Evolutionary conservation across 1,284 basidiomycete species (phyloP).

Genomic region (Pseudozyma thailandica): DNA sequence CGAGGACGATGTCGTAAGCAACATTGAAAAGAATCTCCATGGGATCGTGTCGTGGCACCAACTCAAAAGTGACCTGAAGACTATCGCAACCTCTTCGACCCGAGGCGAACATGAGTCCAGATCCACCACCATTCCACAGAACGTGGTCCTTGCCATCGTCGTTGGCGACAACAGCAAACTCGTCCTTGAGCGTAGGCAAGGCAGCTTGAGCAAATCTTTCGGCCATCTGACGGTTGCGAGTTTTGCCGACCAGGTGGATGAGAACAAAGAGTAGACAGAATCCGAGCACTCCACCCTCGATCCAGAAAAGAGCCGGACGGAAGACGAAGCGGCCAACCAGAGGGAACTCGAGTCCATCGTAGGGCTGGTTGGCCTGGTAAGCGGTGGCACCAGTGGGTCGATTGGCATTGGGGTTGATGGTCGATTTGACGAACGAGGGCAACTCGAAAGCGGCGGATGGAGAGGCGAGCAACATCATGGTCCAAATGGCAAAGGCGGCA

Average conservation of each 20-base stretch:
- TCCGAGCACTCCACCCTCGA: conserved; percentile 50
- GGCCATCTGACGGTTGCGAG: conserved; percentile 50
- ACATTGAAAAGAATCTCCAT: conserved; percentile 46
- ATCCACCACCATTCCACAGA: conserved; percentile 64
- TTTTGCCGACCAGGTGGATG: conserved; percentile 52
- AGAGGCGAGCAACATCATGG: conserved; percentile 39
- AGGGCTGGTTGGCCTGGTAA: conserved; percentile 43
- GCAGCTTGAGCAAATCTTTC: conserved; percentile 40
- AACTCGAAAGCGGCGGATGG: conserved; percentile 39
- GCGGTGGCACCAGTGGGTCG: conserved; percentile 37
- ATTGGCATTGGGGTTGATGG: conserved; percentile 13
- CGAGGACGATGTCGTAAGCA: conserved; percentile 45
- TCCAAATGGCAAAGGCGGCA: conserved; percentile 42
- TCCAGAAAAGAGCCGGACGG: conserved; percentile 49
- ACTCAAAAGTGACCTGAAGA: conserved; percentile 54
- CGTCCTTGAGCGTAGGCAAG: conserved; percentile 42
- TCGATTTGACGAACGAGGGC: conserved; percentile 25
- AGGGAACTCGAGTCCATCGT: conserved; percentile 39
- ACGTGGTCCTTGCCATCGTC: conserved; percentile 39
- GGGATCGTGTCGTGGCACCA: conserved; percentile 60
- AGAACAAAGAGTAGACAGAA: conserved; percentile 51
- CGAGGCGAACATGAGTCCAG: conserved; percentile 62
- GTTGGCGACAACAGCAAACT: conserved; percentile 54
- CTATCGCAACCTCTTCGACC: conserved; percentile 60
- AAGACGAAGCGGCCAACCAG: conserved; percentile 43